A percentile compares a stretch with the other conserved stretches of the same genome.
Conservation (phyloP, 768 basidiomycete species). For the Trametes cubensis region DNA sequence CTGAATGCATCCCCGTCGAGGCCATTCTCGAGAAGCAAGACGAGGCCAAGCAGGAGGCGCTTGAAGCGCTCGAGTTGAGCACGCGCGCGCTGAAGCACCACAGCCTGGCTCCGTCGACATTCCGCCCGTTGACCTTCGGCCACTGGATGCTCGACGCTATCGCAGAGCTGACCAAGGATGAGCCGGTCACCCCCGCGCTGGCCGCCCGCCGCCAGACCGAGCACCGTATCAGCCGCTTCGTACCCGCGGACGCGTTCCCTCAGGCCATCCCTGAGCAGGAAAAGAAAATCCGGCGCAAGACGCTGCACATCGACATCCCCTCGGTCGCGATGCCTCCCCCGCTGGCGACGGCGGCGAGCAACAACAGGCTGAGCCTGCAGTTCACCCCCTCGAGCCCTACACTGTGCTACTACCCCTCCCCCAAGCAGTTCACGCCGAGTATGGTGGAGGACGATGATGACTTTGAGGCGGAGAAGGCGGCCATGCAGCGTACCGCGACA, state of each 20-base stretch:
- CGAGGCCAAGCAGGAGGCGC: slow-evolving; percentile 39
- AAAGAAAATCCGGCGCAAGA: slow-evolving; percentile 38
- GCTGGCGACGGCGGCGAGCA: slow-evolving; percentile 38
- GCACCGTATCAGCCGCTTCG: slow-evolving; percentile 39
- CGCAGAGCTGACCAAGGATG: slow-evolving; percentile 56
- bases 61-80: slow-evolving; percentile 31
- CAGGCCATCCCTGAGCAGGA: slow-evolving; percentile 11
- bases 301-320: slow-evolving; percentile 44
- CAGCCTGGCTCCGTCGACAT: slow-evolving; percentile 43
- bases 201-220: slow-evolving; percentile 30
- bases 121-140: slow-evolving; percentile 65
- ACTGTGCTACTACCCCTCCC: slow-evolving; percentile 35
- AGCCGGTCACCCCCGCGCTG: slow-evolving; percentile 28
- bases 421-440: slow-evolving; percentile 26
- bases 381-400: slow-evolving; percentile 61
- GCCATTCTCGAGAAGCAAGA: slow-evolving; percentile 50
- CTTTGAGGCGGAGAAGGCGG: slow-evolving; percentile 49
- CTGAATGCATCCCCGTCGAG: slow-evolving; percentile 46
- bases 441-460: slow-evolving; percentile 42
- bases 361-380: slow-evolving; percentile 61
- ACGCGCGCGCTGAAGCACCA: slow-evolving; percentile 42
- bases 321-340: slow-evolving; percentile 35
- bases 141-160: slow-evolving; percentile 87
- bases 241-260: slow-evolving; percentile 39
- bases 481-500: slow-evolving; percentile 29